These are phyloP conservation scores for Sphaerostilbella broomeana DNA, from an alignment of 2,329 filamentous ascomycete species.

Conservation along the genomic window DNA sequence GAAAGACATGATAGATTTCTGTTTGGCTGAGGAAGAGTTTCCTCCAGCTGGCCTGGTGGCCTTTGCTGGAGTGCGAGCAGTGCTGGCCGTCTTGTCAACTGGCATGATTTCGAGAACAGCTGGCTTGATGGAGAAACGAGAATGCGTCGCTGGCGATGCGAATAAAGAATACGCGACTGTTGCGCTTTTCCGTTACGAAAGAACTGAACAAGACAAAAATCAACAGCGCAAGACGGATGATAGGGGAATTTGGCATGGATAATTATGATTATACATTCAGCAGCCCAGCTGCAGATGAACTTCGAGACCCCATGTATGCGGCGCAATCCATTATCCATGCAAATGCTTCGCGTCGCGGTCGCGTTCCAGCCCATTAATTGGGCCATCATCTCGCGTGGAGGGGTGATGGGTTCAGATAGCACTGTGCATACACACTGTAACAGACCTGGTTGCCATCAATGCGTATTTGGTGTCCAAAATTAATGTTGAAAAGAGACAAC, in stretches of 20 bases:
- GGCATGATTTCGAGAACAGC: slow-evolving; percentile 20
- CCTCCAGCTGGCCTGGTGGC: slow-evolving; percentile 22
- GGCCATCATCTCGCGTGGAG: too few relatives aligned
- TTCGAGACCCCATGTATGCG: slow-evolving; percentile 5
- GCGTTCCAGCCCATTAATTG: slow-evolving; percentile 9
- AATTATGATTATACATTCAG: slow-evolving; percentile 1
- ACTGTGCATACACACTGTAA: slow-evolving; percentile 16
- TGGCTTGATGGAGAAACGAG: slow-evolving; percentile 2
- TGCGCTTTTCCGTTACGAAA: too few relatives aligned
- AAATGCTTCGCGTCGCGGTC: slow-evolving; percentile 14
- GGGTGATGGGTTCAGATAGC: slow-evolving; percentile 14
- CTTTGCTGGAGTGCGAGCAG: slow-evolving; percentile 30
- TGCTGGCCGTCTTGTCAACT: slow-evolving; percentile 21
- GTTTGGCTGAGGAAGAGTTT: slow-evolving; percentile 31
- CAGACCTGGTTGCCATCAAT: too few relatives aligned
- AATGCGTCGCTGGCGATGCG: too few relatives aligned
- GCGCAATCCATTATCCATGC: not conserved
- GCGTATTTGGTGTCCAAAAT: too few relatives aligned
- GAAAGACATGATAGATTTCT: slow-evolving; percentile 39
- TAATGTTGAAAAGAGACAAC: too few relatives aligned
- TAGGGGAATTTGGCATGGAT: not conserved
- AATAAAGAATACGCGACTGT: too few relatives aligned
- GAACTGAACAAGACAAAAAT: not conserved
- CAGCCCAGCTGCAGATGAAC: slow-evolving; percentile 3
- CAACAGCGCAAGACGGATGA: not conserved